Conservation (phyloP, 192 early-diverging fungal species). For the Irineochytrium annulatum region DNA sequence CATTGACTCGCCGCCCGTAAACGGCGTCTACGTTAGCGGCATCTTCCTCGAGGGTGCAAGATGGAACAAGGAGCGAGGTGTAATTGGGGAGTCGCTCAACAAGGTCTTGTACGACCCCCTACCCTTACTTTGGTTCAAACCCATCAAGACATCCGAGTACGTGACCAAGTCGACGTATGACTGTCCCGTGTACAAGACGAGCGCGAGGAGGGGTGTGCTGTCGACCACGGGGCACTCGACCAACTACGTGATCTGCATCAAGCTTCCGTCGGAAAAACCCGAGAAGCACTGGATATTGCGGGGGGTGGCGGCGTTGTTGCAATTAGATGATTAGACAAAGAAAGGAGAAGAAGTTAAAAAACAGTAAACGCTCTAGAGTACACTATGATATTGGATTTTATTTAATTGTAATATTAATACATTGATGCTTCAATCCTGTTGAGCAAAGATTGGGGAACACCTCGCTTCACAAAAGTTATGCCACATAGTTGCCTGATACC, state of each 20-base stretch:
- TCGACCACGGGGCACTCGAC: conserved; percentile 64
- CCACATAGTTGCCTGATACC: too few relatives aligned
- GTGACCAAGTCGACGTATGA: conserved; percentile 35
- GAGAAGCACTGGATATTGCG: conserved; percentile 58
- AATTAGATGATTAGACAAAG: conserved; percentile 38
- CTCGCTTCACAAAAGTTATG: too few relatives aligned
- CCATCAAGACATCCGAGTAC: conserved; percentile 35
- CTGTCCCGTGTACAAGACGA: conserved; percentile 65
- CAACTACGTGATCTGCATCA: conserved; percentile 58
- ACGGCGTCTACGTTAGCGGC: conserved; percentile 54
- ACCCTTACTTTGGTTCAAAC: conserved; percentile 67
- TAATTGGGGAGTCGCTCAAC: conserved; percentile 49
- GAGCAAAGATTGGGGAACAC: too few relatives aligned
- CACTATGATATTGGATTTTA: too few relatives aligned
- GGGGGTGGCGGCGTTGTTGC: conserved; percentile 55
- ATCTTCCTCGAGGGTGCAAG: conserved; percentile 57
- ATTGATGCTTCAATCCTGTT: too few relatives aligned
- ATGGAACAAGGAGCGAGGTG: conserved; percentile 41
- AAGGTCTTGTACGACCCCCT: conserved; percentile 58
- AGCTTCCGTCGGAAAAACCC: conserved; percentile 46
- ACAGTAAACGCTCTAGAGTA: too few relatives aligned
- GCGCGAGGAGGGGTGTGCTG: conserved; percentile 54
- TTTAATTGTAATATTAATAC: too few relatives aligned
- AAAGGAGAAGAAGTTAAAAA: too few relatives aligned
- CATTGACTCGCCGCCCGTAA: conserved; percentile 23